Percentiles rank a stretch among this genome's conserved stretches.
phyloP scores from a whole-genome alignment of 768 basidiomycete genomes.

The Boletus rex-veris region DNA sequence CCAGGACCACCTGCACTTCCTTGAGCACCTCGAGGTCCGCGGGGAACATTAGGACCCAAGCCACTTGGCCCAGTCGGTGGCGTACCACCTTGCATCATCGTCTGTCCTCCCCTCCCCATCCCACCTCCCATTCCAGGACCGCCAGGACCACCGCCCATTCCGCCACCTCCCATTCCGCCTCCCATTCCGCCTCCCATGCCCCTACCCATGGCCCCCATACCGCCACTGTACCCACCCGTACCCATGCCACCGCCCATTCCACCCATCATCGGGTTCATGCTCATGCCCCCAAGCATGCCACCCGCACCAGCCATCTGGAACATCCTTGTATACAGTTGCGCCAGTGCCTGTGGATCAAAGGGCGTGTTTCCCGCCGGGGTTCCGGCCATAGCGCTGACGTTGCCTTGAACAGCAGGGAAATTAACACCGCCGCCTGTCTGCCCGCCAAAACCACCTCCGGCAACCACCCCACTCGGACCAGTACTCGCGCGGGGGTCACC shows the following conservation, averaged over 20 bases:
- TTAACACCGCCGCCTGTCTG: conserved; percentile 34
- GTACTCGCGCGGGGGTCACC: conserved; percentile 1
- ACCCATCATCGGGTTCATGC: conserved; percentile 37
- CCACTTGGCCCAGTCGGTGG: conserved; percentile 36
- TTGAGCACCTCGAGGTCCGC: conserved; percentile 60
- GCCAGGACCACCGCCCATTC: conserved; percentile 38
- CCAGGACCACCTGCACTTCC: conserved; percentile 54
- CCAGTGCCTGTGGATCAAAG: conserved; percentile 92
- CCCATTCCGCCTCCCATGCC: conserved; percentile 39
- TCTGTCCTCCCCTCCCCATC: conserved; percentile 41
- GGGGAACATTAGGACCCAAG: conserved; percentile 58
- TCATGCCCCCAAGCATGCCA: conserved; percentile 41
- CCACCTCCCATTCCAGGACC: conserved; percentile 36
- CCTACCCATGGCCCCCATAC: conserved; percentile 37
- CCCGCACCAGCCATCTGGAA: conserved; percentile 74
- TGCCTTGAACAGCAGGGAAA: conserved; percentile 30
- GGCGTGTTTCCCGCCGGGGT: conserved; percentile 49
- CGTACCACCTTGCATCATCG: conserved; percentile 37
- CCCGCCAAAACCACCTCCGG: conserved; percentile 28
- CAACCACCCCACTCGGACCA: conserved; percentile 11
- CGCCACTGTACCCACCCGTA: conserved; percentile 35
- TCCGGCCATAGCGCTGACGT: conserved; percentile 23
- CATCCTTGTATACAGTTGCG: conserved; percentile 94
- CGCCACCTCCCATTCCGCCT: conserved; percentile 36
- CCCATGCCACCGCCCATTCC: conserved; percentile 34